phyloP scores from a whole-genome alignment of 1,139 yeast species.

The Nadsonia starkeyi-henricii region DNA sequence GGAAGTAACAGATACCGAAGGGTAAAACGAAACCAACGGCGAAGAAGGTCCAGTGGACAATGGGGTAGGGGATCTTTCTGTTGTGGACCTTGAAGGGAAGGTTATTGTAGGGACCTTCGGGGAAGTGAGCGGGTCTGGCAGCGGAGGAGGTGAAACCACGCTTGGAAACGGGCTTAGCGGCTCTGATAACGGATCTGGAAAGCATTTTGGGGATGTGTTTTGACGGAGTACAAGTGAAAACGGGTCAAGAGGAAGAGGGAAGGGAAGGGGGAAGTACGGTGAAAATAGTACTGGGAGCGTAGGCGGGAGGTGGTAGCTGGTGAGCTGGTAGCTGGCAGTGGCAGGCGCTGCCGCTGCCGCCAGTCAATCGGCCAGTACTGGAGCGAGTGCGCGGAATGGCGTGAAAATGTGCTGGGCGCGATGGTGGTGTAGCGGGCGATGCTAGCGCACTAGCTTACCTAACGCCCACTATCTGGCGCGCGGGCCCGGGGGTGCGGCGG shows the following conservation, averaged over 20 bases:
- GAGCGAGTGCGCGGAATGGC: too few relatives aligned
- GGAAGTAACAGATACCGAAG: conserved; percentile 24
- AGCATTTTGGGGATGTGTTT: not conserved
- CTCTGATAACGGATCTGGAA: conserved; percentile 5
- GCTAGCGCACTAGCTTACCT: too few relatives aligned
- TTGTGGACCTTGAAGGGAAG: conserved; percentile 86
- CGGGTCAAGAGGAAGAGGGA: not conserved
- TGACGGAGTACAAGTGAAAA: not conserved
- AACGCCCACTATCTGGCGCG: too few relatives aligned
- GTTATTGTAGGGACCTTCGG: conserved; percentile 83
- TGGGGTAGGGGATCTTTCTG: conserved; percentile 79
- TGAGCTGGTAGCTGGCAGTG: not conserved
- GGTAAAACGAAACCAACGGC: conserved; percentile 27
- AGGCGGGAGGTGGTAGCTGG: not conserved
- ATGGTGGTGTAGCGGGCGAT: too few relatives aligned
- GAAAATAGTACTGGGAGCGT: not conserved
- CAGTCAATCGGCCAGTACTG: too few relatives aligned
- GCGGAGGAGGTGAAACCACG: conserved; percentile 22
- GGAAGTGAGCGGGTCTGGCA: conserved; percentile 34
- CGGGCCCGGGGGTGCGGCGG: too few relatives aligned
- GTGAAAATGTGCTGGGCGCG: too few relatives aligned
- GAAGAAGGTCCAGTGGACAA: conserved; percentile 69
- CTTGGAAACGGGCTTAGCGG: conserved; percentile 10
- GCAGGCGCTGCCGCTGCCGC: not conserved
- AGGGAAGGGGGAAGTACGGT: not conserved